Conservation (phyloP, 495 filamentous ascomycete genomes). For the Aspergillus kassunensis region DNA sequence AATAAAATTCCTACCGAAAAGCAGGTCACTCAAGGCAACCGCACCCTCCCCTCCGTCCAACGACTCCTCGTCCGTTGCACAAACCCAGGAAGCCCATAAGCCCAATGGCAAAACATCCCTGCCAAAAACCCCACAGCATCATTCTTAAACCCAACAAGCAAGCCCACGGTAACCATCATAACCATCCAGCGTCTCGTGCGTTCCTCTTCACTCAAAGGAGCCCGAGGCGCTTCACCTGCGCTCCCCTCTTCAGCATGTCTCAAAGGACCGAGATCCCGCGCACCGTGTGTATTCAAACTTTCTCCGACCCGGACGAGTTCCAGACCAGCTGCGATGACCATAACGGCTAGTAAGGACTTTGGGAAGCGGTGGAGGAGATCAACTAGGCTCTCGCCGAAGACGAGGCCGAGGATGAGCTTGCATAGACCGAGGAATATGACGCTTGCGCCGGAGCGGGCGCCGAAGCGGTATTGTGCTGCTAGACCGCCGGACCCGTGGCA, state of each 20-base stretch:
- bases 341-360: conserved; percentile 67
- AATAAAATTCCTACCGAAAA: too few relatives aligned
- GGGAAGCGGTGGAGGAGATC: conserved; percentile 68
- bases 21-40: conserved; percentile 15
- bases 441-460: conserved; percentile 79
- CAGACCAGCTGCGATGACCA: conserved; percentile 84
- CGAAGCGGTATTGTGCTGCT: conserved; percentile 85
- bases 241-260: conserved; percentile 22
- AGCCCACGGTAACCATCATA: conserved; percentile 81
- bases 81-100: conserved; percentile 35
- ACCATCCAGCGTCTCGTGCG: conserved; percentile 71
- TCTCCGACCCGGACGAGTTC: conserved; percentile 83
- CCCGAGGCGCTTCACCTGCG: conserved; percentile 28
- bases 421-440: conserved; percentile 72
- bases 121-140: conserved; percentile 82
- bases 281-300: conserved; percentile 65
- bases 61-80: conserved; percentile 24
- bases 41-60: conserved; percentile 34
- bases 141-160: conserved; percentile 81
- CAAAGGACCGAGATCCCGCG: conserved; percentile 59
- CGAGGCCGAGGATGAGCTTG: conserved; percentile 71
- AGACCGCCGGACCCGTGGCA: conserved; percentile 91
- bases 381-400: conserved; percentile 67
- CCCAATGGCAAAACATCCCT: conserved; percentile 69
- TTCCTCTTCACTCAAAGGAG: conserved; percentile 54